Conservation (phyloP, 768 basidiomycete genomes). For the Panus rudis region DNA sequence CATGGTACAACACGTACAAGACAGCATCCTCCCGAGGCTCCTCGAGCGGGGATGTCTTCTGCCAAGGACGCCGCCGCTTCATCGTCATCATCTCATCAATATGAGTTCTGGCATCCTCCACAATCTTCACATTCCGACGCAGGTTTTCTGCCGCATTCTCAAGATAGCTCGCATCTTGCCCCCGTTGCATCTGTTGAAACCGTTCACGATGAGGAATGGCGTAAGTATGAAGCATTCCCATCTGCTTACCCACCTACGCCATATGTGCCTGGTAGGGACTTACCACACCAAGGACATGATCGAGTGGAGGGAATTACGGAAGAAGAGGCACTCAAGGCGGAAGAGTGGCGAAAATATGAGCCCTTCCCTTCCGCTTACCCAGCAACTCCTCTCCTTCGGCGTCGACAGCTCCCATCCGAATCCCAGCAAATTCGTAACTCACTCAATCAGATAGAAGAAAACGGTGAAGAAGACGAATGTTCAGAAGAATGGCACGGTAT, state of each 20-base stretch:
- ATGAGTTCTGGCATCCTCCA: constrained; percentile 61
- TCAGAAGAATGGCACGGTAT: background rate
- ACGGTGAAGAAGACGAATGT: constrained; percentile 2
- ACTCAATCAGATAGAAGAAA: too few species aligned
- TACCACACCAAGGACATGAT: constrained; percentile 17
- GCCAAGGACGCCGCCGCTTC: constrained; percentile 1
- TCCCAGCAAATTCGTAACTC: constrained; percentile 4
- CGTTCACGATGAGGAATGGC: constrained; percentile 51
- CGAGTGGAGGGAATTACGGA: background rate
- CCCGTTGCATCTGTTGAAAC: constrained; percentile 27
- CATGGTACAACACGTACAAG: constrained; percentile 8
- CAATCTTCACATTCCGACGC: constrained; percentile 39
- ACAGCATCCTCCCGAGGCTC: constrained; percentile 1
- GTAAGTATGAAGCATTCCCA: constrained; percentile 67
- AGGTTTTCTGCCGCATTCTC: too few species aligned
- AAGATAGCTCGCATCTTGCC: too few species aligned
- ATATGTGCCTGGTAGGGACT: constrained; percentile 31
- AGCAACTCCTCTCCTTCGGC: constrained; percentile 13
- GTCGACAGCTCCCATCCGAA: constrained; percentile 7
- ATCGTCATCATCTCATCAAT: constrained; percentile 7
- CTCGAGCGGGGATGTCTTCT: too few species aligned
- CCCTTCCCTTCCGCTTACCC: constrained; percentile 19
- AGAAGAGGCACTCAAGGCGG: constrained; percentile 2
- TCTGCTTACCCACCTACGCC: constrained; percentile 75
- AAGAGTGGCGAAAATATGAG: constrained; percentile 18